Evolutionary conservation across 257 asterid genomes (phyloP).

Genomic region (Marsdenia floribunda): DNA sequence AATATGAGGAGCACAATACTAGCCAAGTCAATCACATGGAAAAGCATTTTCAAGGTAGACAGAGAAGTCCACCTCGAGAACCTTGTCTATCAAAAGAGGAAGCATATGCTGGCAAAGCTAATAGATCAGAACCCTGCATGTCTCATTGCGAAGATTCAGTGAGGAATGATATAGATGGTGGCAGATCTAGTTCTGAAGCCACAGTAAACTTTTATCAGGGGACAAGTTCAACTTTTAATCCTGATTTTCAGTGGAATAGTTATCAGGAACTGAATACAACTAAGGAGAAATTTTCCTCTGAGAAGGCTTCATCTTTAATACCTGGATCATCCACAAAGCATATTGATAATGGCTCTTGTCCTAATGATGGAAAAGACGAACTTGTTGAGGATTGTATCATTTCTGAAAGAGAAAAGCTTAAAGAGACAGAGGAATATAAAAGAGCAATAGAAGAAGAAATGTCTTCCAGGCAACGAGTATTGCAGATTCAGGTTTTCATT

Average conservation of each 20-base stretch:
- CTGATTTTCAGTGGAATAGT: background rate
- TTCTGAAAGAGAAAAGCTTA: slow-evolving; percentile 59
- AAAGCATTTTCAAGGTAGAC: slow-evolving; percentile 11
- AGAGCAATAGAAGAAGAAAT: slow-evolving; percentile 71
- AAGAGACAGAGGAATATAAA: slow-evolving; percentile 88
- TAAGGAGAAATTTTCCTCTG: slow-evolving; percentile 22
- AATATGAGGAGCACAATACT: slow-evolving; percentile 13
- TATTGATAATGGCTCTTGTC: background rate
- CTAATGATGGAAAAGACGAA: slow-evolving; percentile 14
- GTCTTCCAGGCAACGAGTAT: slow-evolving; percentile 62
- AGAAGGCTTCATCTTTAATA: slow-evolving; percentile 13
- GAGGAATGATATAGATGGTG: slow-evolving; percentile 17
- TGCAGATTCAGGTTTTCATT: slow-evolving; percentile 62
- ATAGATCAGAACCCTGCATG: slow-evolving; percentile 14
- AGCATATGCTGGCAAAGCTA: slow-evolving; percentile 15
- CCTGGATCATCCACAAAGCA: slow-evolving; percentile 8
- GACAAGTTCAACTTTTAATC: slow-evolving; percentile 1
- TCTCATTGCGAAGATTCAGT: slow-evolving; percentile 15
- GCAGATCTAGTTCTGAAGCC: slow-evolving; percentile 10
- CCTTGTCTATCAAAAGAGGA: slow-evolving; percentile 19
- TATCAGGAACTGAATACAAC: slow-evolving; percentile 13
- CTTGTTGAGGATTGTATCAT: slow-evolving; percentile 29
- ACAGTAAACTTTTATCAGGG: slow-evolving; percentile 17
- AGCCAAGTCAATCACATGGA: slow-evolving; percentile 13
- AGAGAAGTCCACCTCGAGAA: slow-evolving; percentile 18